Conservation (phyloP, 129 eudicot species). For the Deinandra increscens region DNA sequence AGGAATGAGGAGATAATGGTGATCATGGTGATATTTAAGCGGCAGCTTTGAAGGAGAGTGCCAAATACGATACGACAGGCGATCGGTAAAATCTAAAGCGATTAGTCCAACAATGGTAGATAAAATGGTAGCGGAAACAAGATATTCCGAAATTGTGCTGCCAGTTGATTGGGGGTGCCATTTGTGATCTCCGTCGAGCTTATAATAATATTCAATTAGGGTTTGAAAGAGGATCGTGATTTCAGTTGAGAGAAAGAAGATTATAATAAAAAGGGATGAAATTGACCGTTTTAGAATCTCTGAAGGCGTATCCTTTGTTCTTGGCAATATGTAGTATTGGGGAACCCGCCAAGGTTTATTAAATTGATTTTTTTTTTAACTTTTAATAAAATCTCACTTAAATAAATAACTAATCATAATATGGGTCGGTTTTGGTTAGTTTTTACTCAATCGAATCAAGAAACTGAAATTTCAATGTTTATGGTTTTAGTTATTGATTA, state of each 20-base stretch:
- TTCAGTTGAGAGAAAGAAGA: not conserved
- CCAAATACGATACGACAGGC: constrained; percentile 36
- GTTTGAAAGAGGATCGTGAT: constrained; percentile 5
- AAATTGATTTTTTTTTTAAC: too few species aligned
- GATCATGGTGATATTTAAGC: constrained; percentile 36
- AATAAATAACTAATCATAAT: too few species aligned
- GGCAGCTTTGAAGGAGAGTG: constrained; percentile 25
- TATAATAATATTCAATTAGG: constrained; percentile 8
- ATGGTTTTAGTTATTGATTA: too few species aligned
- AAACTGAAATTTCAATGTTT: too few species aligned
- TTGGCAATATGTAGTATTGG: not conserved
- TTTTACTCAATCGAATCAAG: too few species aligned
- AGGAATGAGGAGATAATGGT: constrained; percentile 21
- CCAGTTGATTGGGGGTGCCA: constrained; percentile 20
- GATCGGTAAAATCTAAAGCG: constrained; percentile 29
- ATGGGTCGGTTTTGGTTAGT: too few species aligned
- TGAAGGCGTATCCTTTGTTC: not conserved
- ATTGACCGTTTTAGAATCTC: constrained; percentile 10
- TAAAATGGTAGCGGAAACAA: not conserved
- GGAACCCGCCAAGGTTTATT: not conserved
- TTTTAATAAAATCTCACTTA: too few species aligned
- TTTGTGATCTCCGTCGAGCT: constrained; percentile 40
- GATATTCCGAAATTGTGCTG: constrained; percentile 30
- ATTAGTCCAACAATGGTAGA: constrained; percentile 22
- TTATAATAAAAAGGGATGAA: not conserved